Conservation (phyloP, 2,329 filamentous ascomycete species). For the Berkeleyomyces basicola region DNA sequence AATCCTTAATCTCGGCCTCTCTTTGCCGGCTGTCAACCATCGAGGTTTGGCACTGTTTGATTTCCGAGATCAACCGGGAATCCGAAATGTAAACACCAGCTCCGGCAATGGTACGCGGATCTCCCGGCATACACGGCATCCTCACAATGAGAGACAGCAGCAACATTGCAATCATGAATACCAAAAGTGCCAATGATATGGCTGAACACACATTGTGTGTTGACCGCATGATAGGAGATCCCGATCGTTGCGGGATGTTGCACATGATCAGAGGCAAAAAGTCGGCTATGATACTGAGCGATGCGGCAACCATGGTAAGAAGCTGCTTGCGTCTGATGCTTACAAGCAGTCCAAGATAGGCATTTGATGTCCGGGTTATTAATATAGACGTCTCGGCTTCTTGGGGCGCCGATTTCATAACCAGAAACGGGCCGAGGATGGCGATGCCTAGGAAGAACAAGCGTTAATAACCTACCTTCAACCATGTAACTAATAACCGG, state of each 20-base stretch:
- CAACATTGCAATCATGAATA: slow-evolving; percentile 10
- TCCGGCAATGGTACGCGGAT: slow-evolving; percentile 12
- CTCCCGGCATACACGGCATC: slow-evolving; percentile 11
- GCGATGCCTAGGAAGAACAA: slow-evolving; percentile 11
- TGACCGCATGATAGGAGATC: not conserved
- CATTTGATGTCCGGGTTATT: slow-evolving; percentile 8
- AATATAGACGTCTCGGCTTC: slow-evolving; percentile 5
- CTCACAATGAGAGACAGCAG: slow-evolving; percentile 3
- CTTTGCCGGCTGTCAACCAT: slow-evolving; percentile 5
- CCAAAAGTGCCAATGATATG: slow-evolving; percentile 7
- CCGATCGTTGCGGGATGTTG: slow-evolving; percentile 9
- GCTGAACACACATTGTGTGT: slow-evolving; percentile 3
- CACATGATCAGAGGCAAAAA: slow-evolving; percentile 9
- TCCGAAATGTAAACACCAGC: slow-evolving; percentile 9
- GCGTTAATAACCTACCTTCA: not conserved
- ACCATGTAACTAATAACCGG: not conserved
- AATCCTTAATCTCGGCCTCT: not conserved
- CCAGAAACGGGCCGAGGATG: slow-evolving; percentile 15
- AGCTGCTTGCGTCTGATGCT: slow-evolving; percentile 5
- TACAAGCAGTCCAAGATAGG: slow-evolving; percentile 6
- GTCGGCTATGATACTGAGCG: slow-evolving; percentile 5
- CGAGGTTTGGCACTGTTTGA: slow-evolving; percentile 1
- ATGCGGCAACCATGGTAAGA: not conserved
- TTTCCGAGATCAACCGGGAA: slow-evolving; percentile 1
- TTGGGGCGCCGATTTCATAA: slow-evolving; percentile 14